Evolutionary conservation across 2,329 filamentous ascomycete genomes (phyloP).

Genomic region (Talaromyces atroroseus): DNA sequence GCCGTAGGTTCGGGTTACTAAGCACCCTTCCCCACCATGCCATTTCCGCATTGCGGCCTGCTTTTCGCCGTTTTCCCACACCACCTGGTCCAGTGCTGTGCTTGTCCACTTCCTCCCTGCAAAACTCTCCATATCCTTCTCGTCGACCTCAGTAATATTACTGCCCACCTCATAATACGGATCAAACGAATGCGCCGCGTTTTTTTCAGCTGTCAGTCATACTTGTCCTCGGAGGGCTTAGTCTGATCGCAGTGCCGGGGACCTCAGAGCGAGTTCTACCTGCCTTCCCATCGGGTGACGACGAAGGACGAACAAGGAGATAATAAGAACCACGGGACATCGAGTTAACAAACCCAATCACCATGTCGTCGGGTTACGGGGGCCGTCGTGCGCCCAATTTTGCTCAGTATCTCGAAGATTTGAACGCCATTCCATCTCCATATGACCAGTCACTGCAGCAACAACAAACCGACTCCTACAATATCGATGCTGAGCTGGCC

Average conservation of each 20-base stretch:
- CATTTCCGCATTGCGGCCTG: neutral
- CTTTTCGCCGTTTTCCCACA: neutral
- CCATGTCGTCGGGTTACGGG: constrained; percentile 65
- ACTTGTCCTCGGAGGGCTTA: neutral
- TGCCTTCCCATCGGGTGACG: neutral
- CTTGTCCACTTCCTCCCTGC: neutral
- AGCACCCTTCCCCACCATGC: neutral
- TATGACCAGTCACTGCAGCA: constrained; percentile 55
- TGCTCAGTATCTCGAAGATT: constrained; percentile 79
- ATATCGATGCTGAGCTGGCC: constrained; percentile 65
- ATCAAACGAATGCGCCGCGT: neutral
- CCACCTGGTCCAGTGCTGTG: neutral
- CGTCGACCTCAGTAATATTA: neutral
- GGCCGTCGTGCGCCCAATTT: constrained; percentile 79
- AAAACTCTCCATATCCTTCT: neutral
- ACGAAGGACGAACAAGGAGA: neutral
- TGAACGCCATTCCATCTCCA: constrained; percentile 66
- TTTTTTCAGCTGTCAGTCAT: neutral
- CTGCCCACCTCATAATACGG: neutral
- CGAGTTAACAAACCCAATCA: neutral
- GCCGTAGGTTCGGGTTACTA: too few relatives aligned
- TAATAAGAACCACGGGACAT: too few relatives aligned
- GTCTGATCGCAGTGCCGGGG: neutral
- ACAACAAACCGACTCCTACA: constrained; percentile 55
- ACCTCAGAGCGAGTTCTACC: neutral